Conservation (phyloP, 176 grass and related monocot genomes). For the Aegilops bicornis region DNA sequence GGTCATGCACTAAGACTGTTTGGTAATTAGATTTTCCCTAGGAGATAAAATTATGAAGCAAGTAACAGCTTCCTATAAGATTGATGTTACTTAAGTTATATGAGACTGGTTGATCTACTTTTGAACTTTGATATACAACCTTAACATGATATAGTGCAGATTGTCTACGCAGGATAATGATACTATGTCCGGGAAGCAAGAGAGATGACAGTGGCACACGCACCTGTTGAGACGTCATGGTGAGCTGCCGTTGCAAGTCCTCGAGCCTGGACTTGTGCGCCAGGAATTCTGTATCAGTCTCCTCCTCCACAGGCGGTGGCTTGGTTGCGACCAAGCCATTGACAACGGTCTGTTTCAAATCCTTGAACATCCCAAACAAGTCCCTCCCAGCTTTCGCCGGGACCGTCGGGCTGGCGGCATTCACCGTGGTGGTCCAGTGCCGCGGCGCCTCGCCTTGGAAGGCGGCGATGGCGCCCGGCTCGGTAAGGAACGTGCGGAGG, state of each 20-base stretch:
- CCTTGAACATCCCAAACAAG: conserved; percentile 86
- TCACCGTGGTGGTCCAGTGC: conserved; percentile 34
- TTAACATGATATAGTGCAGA: background rate
- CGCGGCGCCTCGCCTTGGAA: conserved; percentile 37
- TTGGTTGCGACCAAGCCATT: conserved; percentile 52
- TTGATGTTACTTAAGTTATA: background rate
- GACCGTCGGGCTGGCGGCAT: background rate
- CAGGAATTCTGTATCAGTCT: conserved; percentile 77
- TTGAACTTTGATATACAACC: background rate
- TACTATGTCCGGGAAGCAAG: background rate
- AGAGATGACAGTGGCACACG: background rate
- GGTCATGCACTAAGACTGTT: background rate
- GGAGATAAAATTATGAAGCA: background rate
- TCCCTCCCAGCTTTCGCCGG: conserved; percentile 57
- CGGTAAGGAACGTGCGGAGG: conserved; percentile 65
- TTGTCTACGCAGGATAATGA: background rate
- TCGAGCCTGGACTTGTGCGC: conserved; percentile 61
- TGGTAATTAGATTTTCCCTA: background rate
- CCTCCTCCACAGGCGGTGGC: conserved; percentile 51
- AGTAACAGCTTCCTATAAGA: background rate
- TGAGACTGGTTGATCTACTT: background rate
- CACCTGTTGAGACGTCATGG: conserved; percentile 78
- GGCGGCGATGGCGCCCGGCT: conserved; percentile 38
- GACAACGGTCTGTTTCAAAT: conserved; percentile 76
- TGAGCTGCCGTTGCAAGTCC: conserved; percentile 88